phyloP scores from a whole-genome alignment of 768 basidiomycete genomes.

The Tylopilus balloui region DNA sequence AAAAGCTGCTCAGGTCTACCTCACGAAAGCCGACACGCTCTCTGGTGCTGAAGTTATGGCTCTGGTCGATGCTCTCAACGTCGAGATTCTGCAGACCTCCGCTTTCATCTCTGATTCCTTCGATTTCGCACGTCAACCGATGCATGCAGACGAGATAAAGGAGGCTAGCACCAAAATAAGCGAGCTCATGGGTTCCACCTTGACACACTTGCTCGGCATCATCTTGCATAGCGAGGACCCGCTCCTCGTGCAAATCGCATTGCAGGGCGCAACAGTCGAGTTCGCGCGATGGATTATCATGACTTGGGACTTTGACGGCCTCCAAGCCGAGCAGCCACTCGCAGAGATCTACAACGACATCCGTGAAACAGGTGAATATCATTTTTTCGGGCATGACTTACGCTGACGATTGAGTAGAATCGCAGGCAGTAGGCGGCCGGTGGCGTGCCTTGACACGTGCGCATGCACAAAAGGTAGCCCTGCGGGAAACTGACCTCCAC shows the following conservation, averaged over 20 bases:
- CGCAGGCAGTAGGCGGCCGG: constrained; percentile 48
- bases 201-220: constrained; percentile 23
- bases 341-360: constrained; percentile 38
- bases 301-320: constrained; percentile 33
- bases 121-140: constrained; percentile 26
- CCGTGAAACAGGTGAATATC: constrained; percentile 38
- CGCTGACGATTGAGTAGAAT: constrained; percentile 33
- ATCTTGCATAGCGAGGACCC: constrained; percentile 29
- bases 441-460: constrained; percentile 54
- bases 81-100: constrained; percentile 44
- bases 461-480: constrained; percentile 35
- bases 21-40: constrained; percentile 41
- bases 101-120: constrained; percentile 42
- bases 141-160: constrained; percentile 22
- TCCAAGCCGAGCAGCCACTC: constrained; percentile 27
- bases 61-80: constrained; percentile 39
- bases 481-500: constrained; percentile 32
- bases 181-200: constrained; percentile 30
- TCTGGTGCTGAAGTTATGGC: constrained; percentile 43
- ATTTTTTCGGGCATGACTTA: not conserved
- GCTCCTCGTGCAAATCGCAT: constrained; percentile 39
- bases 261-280: constrained; percentile 32
- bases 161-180: constrained; percentile 27
- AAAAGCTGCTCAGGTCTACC: constrained; percentile 39
- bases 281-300: constrained; percentile 33